phyloP scores from a whole-genome alignment of 495 filamentous ascomycete genomes.

The Penicillium steckii region DNA sequence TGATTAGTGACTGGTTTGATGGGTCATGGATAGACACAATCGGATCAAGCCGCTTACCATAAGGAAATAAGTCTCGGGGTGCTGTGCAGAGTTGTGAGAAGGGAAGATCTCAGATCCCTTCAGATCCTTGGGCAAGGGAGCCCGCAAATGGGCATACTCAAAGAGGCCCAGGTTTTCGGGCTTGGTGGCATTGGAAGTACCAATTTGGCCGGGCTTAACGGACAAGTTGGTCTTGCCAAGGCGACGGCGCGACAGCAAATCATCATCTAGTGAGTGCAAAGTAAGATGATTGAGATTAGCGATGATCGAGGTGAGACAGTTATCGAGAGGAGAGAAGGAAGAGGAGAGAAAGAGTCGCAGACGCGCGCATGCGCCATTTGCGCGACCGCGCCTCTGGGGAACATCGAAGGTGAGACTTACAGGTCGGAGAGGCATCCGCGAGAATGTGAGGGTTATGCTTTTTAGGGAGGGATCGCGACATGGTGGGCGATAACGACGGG shows the following conservation, averaged over 20 bases:
- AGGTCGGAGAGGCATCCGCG: constrained; percentile 63
- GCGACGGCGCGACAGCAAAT: constrained; percentile 80
- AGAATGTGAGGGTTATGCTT: constrained; percentile 75
- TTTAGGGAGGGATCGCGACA: constrained; percentile 68
- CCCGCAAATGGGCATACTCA: constrained; percentile 93
- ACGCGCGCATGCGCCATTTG: constrained; percentile 12
- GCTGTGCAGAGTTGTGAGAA: constrained; percentile 49
- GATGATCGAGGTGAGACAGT: constrained; percentile 1
- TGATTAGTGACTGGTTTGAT: constrained; percentile 1
- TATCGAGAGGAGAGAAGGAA: constrained; percentile 6
- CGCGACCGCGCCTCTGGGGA: constrained; percentile 16
- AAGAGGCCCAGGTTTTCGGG: constrained; percentile 75
- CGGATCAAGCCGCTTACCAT: no score
- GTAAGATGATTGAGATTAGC: constrained; percentile 26
- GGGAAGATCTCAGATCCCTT: constrained; percentile 88
- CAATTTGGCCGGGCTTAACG: constrained; percentile 68
- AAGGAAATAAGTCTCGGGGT: constrained; percentile 89
- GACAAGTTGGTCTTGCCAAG: constrained; percentile 88
- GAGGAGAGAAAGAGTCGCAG: neutral
- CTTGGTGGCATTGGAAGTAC: constrained; percentile 64
- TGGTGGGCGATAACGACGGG: constrained; percentile 32
- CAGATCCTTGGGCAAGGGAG: constrained; percentile 84
- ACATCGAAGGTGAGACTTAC: constrained; percentile 49
- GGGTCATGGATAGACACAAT: neutral
- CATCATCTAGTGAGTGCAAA: constrained; percentile 56